These are phyloP conservation scores for Domatiomyces globalis DNA, from an alignment of 2,329 filamentous ascomycete species.

Conservation along the genomic window DNA sequence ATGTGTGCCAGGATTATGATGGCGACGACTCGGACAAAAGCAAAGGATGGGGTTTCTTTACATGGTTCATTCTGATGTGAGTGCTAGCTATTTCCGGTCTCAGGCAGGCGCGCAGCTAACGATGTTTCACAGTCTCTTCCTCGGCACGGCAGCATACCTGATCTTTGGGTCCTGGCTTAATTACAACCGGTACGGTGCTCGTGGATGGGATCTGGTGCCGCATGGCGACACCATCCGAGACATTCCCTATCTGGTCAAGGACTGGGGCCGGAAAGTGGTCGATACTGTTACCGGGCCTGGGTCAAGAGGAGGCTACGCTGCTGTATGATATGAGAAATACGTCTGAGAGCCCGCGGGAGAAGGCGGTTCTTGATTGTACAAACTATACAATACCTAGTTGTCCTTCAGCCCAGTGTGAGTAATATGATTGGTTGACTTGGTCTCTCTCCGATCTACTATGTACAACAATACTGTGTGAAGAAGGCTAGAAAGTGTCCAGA, in stretches of 20 bases:
- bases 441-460: too few species aligned
- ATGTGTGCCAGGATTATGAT: slow-evolving; percentile 57
- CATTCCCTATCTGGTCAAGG: slow-evolving; percentile 79
- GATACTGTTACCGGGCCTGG: slow-evolving; percentile 74
- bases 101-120: neutral
- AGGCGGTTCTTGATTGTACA: neutral
- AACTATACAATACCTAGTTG: neutral
- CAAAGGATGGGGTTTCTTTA: slow-evolving; percentile 80
- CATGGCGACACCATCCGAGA: slow-evolving; percentile 88
- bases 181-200: slow-evolving; percentile 89
- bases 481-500: too few species aligned
- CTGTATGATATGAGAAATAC: slow-evolving; percentile 46
- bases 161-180: slow-evolving; percentile 99
- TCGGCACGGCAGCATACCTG: slow-evolving; percentile 73
- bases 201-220: slow-evolving; percentile 87
- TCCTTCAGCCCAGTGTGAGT: too few species aligned
- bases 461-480: too few species aligned
- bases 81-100: slow-evolving; percentile 24
- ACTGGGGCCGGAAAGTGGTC: slow-evolving; percentile 66
- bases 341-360: too few species aligned
- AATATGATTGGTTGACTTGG: too few species aligned
- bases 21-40: slow-evolving; percentile 32
- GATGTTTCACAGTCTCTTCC: slow-evolving; percentile 53
- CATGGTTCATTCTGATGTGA: slow-evolving; percentile 90
- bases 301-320: slow-evolving; percentile 82